Conservation (phyloP, 805 yeast species). For the Martiniozyma abietophila region DNA sequence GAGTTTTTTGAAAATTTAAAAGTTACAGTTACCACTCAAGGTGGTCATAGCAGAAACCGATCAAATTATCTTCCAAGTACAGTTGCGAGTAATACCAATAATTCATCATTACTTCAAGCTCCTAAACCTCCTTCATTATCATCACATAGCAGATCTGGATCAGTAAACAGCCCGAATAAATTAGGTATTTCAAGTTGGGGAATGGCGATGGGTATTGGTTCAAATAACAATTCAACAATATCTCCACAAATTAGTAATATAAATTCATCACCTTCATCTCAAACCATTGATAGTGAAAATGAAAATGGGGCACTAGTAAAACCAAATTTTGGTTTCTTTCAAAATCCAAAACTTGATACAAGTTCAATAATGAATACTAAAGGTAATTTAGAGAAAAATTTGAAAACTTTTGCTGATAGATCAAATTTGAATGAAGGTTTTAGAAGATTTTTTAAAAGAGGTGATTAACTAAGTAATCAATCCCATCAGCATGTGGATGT, state of each 20-base stretch:
- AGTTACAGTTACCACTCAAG: slow-evolving; percentile 2
- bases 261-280: slow-evolving; percentile 9
- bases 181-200: slow-evolving; percentile 1
- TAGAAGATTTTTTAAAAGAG: slow-evolving; percentile 45
- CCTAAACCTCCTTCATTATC: slow-evolving; percentile 8
- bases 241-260: slow-evolving; percentile 1
- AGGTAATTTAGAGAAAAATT: slow-evolving; percentile 35
- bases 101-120: slow-evolving; percentile 12
- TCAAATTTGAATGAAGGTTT: slow-evolving; percentile 63
- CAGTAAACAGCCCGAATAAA: slow-evolving; percentile 1
- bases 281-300: neutral
- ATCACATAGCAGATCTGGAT: too few relatives aligned
- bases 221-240: neutral
- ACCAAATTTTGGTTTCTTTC: slow-evolving; percentile 13
- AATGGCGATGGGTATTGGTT: neutral
- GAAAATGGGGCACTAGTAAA: slow-evolving; percentile 1
- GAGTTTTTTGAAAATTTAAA: slow-evolving; percentile 19
- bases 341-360: slow-evolving; percentile 22
- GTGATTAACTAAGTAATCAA: slow-evolving; percentile 4
- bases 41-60: slow-evolving; percentile 8
- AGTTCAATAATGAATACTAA: slow-evolving; percentile 30
- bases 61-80: slow-evolving; percentile 13
- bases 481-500: neutral
- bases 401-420: slow-evolving; percentile 41
- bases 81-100: slow-evolving; percentile 8